Evolutionary conservation across 2,329 filamentous ascomycete species (phyloP), one percentile per base, ranked within the genome.

Genomic region (Fusarium fracticaudum): DNA sequence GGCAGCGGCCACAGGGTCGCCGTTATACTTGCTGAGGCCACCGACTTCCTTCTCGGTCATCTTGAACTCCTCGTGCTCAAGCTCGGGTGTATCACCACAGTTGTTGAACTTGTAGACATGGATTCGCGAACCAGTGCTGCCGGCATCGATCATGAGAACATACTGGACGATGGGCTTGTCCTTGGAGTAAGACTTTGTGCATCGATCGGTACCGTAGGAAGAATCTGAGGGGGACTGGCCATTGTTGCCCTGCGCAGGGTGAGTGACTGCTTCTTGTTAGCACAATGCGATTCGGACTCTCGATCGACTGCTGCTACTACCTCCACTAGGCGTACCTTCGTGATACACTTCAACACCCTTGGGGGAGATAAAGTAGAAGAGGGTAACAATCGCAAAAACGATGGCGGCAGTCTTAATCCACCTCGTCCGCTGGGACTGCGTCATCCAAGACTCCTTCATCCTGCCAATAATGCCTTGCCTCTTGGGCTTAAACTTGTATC

Each of bases 41-140:
- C 95, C 94, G 61, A 94, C 89, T 76, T 89, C 91, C 88, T 94
- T 96, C 81, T 94, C 91, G 17, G 95, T 98, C 93, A 95, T 95
- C 86, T 96, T 92, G 84, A 99, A 99, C 67, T 94, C 89, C 82
- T 99, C 96, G 80, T 91, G 87, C 85, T 99, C 96, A 58, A 99
- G 90, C 85, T 98, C 95, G 33, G 96, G 96, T n/a, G 95, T 95
- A 13, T 94, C 86, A 18, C 95, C 96, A 85, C 96, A 99, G 86
- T 98, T 98, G 88, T 98, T 98, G 90, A 98, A 99, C 81, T 95
- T 94, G 88, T 98, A 99, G 68, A 98, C 95, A 86, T 99, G 97
- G 81, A 99, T 98, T 78, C 96, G 93, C 69, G 96, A 98, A 70
- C 96, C 96, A 62, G 96, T 98, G 87, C 95, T 98, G 78, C 96